These are phyloP conservation scores for Rugosomyces carneus DNA, from an alignment of 1,284 basidiomycete species.

Conservation along the genomic window DNA sequence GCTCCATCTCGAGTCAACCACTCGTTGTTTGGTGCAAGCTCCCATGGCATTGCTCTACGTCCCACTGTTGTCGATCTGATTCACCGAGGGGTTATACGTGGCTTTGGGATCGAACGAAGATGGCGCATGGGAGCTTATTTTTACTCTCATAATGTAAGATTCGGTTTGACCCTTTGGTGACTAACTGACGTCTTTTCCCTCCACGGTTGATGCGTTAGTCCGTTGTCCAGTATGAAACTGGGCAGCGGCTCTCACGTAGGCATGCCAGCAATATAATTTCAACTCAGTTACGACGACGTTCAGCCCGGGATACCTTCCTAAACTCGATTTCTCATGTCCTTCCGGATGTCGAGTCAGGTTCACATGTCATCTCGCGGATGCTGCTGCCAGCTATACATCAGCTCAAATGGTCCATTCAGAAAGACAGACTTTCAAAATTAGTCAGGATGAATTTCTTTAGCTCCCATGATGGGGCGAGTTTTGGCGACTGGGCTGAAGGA, in stretches of 20 bases:
- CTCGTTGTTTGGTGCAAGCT: constrained; percentile 50
- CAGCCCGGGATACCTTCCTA: constrained; percentile 23
- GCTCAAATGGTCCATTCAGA: constrained; percentile 53
- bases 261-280: constrained; percentile 44
- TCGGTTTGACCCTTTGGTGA: constrained; percentile 1
- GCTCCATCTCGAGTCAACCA: constrained; percentile 63
- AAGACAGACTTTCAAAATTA: constrained; percentile 48
- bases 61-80: constrained; percentile 62
- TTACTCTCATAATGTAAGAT: constrained; percentile 51
- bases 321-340: constrained; percentile 41
- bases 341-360: constrained; percentile 47
- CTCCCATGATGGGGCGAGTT: constrained; percentile 22
- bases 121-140: constrained; percentile 62
- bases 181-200: background rate
- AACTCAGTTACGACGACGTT: constrained; percentile 38
- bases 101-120: constrained; percentile 54
- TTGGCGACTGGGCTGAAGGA: constrained; percentile 50
- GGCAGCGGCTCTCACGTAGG: constrained; percentile 40
- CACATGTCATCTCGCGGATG: constrained; percentile 40
- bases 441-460: constrained; percentile 33
- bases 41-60: constrained; percentile 47
- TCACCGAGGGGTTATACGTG: constrained; percentile 60
- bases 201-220: constrained; percentile 31
- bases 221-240: constrained; percentile 52
- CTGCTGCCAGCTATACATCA: constrained; percentile 50